phyloP scores from a whole-genome alignment of 176 grass and related monocot genomes.

The Juncus inflexus region DNA sequence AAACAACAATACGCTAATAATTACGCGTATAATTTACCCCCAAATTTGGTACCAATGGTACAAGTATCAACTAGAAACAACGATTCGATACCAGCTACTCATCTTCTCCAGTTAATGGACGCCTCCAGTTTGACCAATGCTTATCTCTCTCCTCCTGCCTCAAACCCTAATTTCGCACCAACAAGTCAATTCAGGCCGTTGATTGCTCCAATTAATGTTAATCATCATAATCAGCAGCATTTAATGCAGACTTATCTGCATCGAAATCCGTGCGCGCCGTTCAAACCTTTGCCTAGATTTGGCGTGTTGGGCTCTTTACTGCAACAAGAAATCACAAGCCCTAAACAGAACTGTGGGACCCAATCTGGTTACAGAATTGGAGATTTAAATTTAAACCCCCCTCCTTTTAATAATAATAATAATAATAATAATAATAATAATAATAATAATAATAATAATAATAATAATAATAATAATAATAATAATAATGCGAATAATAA shows the following conservation, averaged over 20 bases:
- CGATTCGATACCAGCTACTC: slow-evolving; percentile 45
- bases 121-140: slow-evolving; percentile 29
- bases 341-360: slow-evolving; percentile 42
- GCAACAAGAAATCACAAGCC: slow-evolving; percentile 64
- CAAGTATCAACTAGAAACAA: slow-evolving; percentile 27
- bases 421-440: too few species aligned
- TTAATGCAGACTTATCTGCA: slow-evolving; percentile 34
- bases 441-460: neutral
- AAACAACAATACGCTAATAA: slow-evolving; percentile 9
- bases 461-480: slow-evolving; percentile 8
- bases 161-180: slow-evolving; percentile 6
- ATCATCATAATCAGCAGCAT: slow-evolving; percentile 18
- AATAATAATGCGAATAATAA: neutral
- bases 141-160: slow-evolving; percentile 30
- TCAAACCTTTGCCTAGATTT: slow-evolving; percentile 57
- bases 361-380: slow-evolving; percentile 43
- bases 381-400: too few species aligned
- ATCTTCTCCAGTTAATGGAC: slow-evolving; percentile 62
- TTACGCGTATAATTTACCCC: slow-evolving; percentile 25
- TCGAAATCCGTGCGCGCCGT: slow-evolving; percentile 39
- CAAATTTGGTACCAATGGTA: slow-evolving; percentile 33
- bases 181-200: slow-evolving; percentile 25
- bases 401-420: neutral
- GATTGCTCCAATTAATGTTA: slow-evolving; percentile 13
- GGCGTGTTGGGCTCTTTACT: slow-evolving; percentile 55